A percentile compares a stretch with the other conserved stretches of the same genome.
Conservation (phyloP, 805 yeast species). For the Debaryomyces tyrocola region DNA sequence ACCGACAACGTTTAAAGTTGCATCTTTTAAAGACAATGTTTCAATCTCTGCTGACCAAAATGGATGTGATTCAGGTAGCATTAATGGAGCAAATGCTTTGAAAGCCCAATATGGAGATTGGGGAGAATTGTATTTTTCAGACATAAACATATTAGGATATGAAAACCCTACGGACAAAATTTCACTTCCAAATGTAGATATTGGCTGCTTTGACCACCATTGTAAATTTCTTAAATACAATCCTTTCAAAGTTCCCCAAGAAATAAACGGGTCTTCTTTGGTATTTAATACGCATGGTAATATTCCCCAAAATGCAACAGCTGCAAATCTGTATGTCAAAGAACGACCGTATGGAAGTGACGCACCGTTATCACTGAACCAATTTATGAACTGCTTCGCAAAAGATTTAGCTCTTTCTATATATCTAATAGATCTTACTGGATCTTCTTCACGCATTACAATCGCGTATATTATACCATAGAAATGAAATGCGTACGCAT, state of each 20-base stretch:
- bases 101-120: slow-evolving; percentile 15
- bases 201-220: slow-evolving; percentile 13
- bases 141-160: slow-evolving; percentile 10
- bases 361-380: slow-evolving; percentile 15
- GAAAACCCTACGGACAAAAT: slow-evolving; percentile 10
- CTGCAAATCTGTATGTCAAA: slow-evolving; percentile 11
- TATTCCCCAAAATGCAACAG: slow-evolving; percentile 12
- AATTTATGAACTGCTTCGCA: slow-evolving; percentile 20
- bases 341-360: slow-evolving; percentile 11
- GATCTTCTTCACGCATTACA: slow-evolving; percentile 12
- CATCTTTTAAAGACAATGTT: slow-evolving; percentile 1
- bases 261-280: slow-evolving; percentile 3
- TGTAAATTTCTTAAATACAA: slow-evolving; percentile 7
- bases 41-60: slow-evolving; percentile 8
- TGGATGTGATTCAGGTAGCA: slow-evolving; percentile 9
- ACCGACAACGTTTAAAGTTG: slow-evolving; percentile 4
- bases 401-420: slow-evolving; percentile 16
- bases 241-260: slow-evolving; percentile 11
- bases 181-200: slow-evolving; percentile 5
- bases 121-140: slow-evolving; percentile 12
- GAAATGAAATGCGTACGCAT: slow-evolving; percentile 29
- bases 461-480: slow-evolving; percentile 21
- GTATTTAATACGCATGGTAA: slow-evolving; percentile 5
- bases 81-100: slow-evolving; percentile 10
- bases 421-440: slow-evolving; percentile 11